Evolutionary conservation across 2,329 filamentous ascomycete species (phyloP).

Genomic region (Lachnellula hyalina): DNA sequence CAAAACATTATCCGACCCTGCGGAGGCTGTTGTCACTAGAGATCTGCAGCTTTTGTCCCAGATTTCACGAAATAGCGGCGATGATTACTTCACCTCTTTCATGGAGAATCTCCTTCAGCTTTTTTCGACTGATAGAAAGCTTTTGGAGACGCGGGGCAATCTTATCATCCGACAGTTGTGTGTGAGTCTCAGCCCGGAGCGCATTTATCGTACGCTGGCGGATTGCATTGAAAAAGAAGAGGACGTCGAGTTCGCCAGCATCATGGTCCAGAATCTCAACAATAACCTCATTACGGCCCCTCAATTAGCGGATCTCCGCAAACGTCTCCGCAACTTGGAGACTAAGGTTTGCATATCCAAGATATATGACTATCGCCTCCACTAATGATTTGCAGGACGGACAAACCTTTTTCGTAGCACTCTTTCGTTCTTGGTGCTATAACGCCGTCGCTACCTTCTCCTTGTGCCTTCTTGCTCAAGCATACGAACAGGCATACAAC

Average conservation of each 20-base stretch:
- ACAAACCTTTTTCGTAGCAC: constrained; percentile 87
- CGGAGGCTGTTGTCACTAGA: constrained; percentile 91
- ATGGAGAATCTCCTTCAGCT: constrained; percentile 96
- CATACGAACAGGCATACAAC: constrained; percentile 97
- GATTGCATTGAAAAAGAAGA: constrained; percentile 98
- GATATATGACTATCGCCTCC: not conserved
- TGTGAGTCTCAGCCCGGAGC: constrained; percentile 84
- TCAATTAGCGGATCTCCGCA: constrained; percentile 84
- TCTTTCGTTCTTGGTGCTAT: constrained; percentile 97
- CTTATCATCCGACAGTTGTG: constrained; percentile 95
- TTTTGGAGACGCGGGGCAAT: constrained; percentile 89
- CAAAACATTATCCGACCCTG: constrained; percentile 92
- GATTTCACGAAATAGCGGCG: constrained; percentile 93
- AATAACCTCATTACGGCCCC: constrained; percentile 98
- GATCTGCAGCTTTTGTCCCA: constrained; percentile 91
- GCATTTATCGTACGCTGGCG: constrained; percentile 91
- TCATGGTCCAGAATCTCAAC: constrained; percentile 99
- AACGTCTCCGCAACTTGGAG: constrained; percentile 84
- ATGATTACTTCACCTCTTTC: constrained; percentile 95
- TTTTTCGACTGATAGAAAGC: constrained; percentile 86
- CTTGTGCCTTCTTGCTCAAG: constrained; percentile 88
- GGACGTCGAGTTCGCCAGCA: constrained; percentile 96
- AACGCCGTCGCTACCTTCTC: constrained; percentile 98
- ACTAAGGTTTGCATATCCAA: constrained; percentile 54
- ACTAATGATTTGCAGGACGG: constrained; percentile 58